These are phyloP conservation scores for Paragyromitra xinjiangensis DNA, from an alignment of 495 filamentous ascomycete species.

Conservation along the genomic window DNA sequence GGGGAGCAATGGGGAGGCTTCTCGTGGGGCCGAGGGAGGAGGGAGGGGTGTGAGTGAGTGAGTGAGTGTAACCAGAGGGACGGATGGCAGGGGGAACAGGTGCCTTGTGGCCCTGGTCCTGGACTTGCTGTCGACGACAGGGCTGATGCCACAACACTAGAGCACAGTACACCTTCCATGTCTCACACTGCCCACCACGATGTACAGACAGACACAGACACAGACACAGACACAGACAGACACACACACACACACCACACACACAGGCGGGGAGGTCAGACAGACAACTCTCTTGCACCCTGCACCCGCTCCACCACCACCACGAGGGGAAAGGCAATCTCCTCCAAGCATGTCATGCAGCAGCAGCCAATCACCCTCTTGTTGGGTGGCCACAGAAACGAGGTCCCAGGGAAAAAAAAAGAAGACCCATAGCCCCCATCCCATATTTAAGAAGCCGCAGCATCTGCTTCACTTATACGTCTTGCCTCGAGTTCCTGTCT, in stretches of 20 bases:
- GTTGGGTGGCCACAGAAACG: slow-evolving; percentile 41
- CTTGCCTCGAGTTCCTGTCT: slow-evolving; percentile 47
- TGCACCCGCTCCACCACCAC: slow-evolving; percentile 28
- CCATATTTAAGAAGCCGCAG: slow-evolving; percentile 55
- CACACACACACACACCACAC: slow-evolving; percentile 1
- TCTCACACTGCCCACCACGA: slow-evolving; percentile 52
- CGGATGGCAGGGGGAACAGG: slow-evolving; percentile 30
- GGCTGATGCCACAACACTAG: slow-evolving; percentile 28
- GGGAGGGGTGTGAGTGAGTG: slow-evolving; percentile 9
- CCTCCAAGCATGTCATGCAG: slow-evolving; percentile 49
- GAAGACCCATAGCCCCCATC: slow-evolving; percentile 51
- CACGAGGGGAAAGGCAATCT: slow-evolving; percentile 34
- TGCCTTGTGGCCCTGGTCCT: slow-evolving; percentile 51
- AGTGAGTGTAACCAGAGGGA: slow-evolving; percentile 38
- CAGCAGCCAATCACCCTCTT: slow-evolving; percentile 45
- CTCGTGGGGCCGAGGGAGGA: slow-evolving; percentile 33
- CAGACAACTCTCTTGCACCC: slow-evolving; percentile 15
- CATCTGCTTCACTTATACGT: slow-evolving; percentile 46
- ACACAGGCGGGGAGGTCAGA: slow-evolving; percentile 1
- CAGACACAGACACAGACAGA: slow-evolving; percentile 26
- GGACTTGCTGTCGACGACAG: slow-evolving; percentile 26
- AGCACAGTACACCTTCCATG: slow-evolving; percentile 14
- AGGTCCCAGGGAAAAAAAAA: slow-evolving; percentile 35
- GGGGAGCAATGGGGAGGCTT: slow-evolving; percentile 8
- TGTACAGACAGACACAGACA: slow-evolving; percentile 34